These are phyloP conservation scores for Lactarius evosmus DNA, from an alignment of 768 basidiomycete genomes.

Conservation along the genomic window DNA sequence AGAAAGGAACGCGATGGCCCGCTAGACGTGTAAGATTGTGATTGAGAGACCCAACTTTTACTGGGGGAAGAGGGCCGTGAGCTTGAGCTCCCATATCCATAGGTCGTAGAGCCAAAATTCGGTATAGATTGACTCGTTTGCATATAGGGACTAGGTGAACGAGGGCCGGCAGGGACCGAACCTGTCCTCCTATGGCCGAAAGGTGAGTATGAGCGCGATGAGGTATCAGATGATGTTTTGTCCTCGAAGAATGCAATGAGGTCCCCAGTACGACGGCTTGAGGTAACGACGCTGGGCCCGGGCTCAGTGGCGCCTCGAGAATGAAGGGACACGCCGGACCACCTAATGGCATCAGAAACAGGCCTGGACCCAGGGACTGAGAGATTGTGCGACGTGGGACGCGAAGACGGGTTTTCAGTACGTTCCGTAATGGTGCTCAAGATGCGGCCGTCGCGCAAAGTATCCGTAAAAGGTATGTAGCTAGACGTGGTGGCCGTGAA, in stretches of 20 bases:
- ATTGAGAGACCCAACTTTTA: slow-evolving; percentile 41
- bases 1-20: slow-evolving; percentile 39
- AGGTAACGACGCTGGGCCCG: slow-evolving; percentile 38
- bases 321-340: slow-evolving; percentile 43
- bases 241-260: slow-evolving; percentile 75
- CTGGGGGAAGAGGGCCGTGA: slow-evolving; percentile 50
- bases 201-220: slow-evolving; percentile 32
- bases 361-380: slow-evolving; percentile 35
- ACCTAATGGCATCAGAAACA: slow-evolving; percentile 43
- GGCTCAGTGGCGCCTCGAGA: slow-evolving; percentile 60
- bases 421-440: slow-evolving; percentile 78
- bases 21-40: slow-evolving; percentile 29
- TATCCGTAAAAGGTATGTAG: slow-evolving; percentile 36
- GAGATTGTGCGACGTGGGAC: slow-evolving; percentile 47
- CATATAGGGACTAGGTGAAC: slow-evolving; percentile 40
- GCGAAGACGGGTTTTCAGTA: slow-evolving; percentile 62
- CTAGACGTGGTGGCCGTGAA: slow-evolving; percentile 23
- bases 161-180: slow-evolving; percentile 43
- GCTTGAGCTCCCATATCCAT: slow-evolving; percentile 36
- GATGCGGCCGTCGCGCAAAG: slow-evolving; percentile 44
- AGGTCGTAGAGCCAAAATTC: slow-evolving; percentile 38
- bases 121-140: slow-evolving; percentile 42
- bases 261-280: slow-evolving; percentile 56
- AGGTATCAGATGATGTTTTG: slow-evolving; percentile 38
- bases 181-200: slow-evolving; percentile 50